These are phyloP conservation scores for Pachysandra terminalis DNA, from an alignment of 164 flowering plant species.

Conservation along the genomic window DNA sequence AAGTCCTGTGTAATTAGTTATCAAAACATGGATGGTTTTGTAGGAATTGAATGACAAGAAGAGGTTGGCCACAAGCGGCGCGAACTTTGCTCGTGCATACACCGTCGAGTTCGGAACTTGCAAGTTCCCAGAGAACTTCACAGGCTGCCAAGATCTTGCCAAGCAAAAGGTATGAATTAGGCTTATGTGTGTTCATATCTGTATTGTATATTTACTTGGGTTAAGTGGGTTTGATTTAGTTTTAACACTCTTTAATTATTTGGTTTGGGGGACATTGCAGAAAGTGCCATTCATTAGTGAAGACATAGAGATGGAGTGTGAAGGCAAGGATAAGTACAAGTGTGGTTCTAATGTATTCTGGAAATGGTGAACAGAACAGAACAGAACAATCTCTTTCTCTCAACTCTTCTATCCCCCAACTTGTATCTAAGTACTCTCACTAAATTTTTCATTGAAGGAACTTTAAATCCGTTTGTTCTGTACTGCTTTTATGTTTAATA, in stretches of 20 bases:
- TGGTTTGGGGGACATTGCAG: slow-evolving; percentile 60
- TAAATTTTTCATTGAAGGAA: background rate
- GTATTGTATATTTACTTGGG: background rate
- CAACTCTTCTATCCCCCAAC: slow-evolving; percentile 12
- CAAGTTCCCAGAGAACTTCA: slow-evolving; percentile 99
- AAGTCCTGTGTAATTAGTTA: too few relatives aligned
- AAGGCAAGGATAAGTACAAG: slow-evolving; percentile 96
- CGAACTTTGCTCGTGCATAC: slow-evolving; percentile 92
- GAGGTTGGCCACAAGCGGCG: slow-evolving; percentile 94
- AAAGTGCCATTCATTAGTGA: slow-evolving; percentile 83
- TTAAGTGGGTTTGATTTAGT: background rate
- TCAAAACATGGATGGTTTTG: background rate
- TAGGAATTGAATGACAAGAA: slow-evolving; percentile 97
- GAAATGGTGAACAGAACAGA: slow-evolving; percentile 89
- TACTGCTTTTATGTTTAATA: too few relatives aligned
- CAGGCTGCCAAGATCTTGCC: slow-evolving; percentile 99
- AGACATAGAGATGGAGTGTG: slow-evolving; percentile 75
- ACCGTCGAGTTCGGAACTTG: slow-evolving; percentile 91
- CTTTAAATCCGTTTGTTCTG: too few relatives aligned
- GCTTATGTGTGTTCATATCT: background rate
- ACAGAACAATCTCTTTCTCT: slow-evolving; percentile 1
- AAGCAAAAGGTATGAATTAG: slow-evolving; percentile 69
- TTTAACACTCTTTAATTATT: background rate
- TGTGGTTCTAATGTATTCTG: slow-evolving; percentile 98
- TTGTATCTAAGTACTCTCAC: slow-evolving; percentile 26